Evolutionary conservation across 2,329 filamentous ascomycete species (phyloP).

Genomic region (Ophiostoma piceae): DNA sequence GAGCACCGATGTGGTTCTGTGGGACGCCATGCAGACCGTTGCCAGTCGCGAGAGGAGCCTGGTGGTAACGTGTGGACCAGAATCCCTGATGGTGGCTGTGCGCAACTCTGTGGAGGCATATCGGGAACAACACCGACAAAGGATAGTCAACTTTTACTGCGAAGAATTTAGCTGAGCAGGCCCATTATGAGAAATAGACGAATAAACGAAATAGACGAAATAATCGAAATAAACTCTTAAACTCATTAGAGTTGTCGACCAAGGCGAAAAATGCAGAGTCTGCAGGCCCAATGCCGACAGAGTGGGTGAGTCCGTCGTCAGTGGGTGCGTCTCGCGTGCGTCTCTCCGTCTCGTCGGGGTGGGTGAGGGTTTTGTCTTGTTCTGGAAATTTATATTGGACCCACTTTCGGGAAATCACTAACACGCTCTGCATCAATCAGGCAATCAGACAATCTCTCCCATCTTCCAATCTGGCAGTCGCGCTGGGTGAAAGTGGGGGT

Average conservation of each 20-base stretch:
- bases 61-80: constrained; percentile 22
- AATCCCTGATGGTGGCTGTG: constrained; percentile 14
- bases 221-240: background rate
- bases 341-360: too few relatives aligned
- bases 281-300: background rate
- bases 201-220: background rate
- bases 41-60: constrained; percentile 13
- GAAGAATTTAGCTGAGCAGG: constrained; percentile 15
- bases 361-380: background rate
- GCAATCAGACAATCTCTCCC: background rate
- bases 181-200: background rate
- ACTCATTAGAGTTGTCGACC: background rate
- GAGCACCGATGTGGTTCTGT: background rate
- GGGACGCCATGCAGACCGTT: constrained; percentile 16
- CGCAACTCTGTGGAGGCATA: constrained; percentile 12
- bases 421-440: background rate
- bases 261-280: background rate
- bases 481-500: background rate
- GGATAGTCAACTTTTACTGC: constrained; percentile 22
- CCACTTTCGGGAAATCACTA: background rate
- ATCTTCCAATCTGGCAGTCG: too few relatives aligned
- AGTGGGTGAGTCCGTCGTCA: background rate
- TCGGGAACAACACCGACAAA: constrained; percentile 10
- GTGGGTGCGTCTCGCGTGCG: too few relatives aligned
- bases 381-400: background rate